These are phyloP conservation scores for Alternaria arborescens DNA, from an alignment of 2,329 filamentous ascomycete species.

Conservation along the genomic window DNA sequence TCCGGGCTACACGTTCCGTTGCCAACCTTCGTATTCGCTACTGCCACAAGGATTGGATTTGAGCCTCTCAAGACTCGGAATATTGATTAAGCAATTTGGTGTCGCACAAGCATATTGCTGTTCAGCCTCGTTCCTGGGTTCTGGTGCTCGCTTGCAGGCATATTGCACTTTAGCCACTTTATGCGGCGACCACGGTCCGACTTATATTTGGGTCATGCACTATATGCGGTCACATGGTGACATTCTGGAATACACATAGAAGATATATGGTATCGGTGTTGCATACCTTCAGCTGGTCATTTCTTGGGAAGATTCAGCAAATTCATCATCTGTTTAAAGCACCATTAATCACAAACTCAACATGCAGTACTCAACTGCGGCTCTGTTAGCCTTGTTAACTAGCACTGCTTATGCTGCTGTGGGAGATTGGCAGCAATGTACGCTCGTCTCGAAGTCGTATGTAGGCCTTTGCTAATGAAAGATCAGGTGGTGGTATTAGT, in stretches of 20 bases:
- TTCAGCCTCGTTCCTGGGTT: slow-evolving; percentile 11
- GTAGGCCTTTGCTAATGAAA: slow-evolving; percentile 6
- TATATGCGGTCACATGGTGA: slow-evolving; percentile 31
- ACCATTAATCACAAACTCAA: slow-evolving; percentile 1
- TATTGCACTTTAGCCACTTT: slow-evolving; percentile 29
- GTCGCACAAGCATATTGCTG: slow-evolving; percentile 19
- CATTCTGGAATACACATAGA: slow-evolving; percentile 17
- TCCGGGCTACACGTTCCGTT: slow-evolving; percentile 8
- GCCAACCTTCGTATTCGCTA: slow-evolving; percentile 4
- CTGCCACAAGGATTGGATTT: neutral
- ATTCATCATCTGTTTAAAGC: neutral
- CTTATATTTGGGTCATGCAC: slow-evolving; percentile 25
- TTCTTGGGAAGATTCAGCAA: neutral
- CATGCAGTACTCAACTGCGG: slow-evolving; percentile 34
- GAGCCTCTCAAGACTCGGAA: slow-evolving; percentile 5
- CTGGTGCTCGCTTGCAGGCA: slow-evolving; percentile 14
- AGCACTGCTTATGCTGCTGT: slow-evolving; percentile 36
- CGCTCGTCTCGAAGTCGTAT: neutral
- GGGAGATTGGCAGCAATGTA: slow-evolving; percentile 49
- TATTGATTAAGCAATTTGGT: slow-evolving; percentile 19
- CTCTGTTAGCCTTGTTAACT: slow-evolving; percentile 33
- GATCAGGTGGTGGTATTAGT: slow-evolving; percentile 40
- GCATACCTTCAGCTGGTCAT: neutral
- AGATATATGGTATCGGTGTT: slow-evolving; percentile 5
- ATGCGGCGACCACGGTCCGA: slow-evolving; percentile 43